Conservation (phyloP, 148 eudicot genomes). For the Cornus florida region DNA sequence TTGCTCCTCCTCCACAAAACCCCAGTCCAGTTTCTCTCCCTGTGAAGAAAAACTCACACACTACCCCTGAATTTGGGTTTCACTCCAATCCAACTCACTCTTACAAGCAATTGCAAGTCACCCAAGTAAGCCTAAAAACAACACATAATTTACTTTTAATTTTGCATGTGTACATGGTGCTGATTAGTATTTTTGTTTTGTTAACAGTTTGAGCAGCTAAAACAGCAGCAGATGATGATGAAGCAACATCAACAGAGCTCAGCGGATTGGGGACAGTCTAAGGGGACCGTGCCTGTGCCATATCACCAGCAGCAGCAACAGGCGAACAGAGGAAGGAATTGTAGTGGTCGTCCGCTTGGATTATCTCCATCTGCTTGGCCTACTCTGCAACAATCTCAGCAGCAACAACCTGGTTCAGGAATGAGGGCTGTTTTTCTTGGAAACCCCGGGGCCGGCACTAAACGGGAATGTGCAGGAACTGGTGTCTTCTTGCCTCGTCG, state of each 20-base stretch:
- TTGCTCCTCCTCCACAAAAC: background rate
- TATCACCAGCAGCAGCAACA: conserved; percentile 9
- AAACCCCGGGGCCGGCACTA: conserved; percentile 13
- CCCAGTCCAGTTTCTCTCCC: background rate
- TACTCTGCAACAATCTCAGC: conserved; percentile 43
- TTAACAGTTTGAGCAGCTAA: conserved; percentile 8
- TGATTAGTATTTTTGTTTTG: background rate
- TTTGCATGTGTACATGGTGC: background rate
- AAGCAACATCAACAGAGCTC: background rate
- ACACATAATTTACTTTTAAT: too few relatives aligned
- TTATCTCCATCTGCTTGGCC: conserved; percentile 62
- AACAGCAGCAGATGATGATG: conserved; percentile 11
- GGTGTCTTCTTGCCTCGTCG: conserved; percentile 75
- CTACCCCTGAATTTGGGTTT: background rate
- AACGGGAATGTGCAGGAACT: conserved; percentile 55
- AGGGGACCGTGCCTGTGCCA: background rate
- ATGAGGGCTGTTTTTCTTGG: conserved; percentile 44
- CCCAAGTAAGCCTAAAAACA: background rate
- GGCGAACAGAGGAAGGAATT: conserved; percentile 13
- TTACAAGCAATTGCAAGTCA: conserved; percentile 2
- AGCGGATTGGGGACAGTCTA: conserved; percentile 11
- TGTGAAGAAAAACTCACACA: background rate
- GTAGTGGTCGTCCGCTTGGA: conserved; percentile 24
- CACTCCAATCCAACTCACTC: background rate
- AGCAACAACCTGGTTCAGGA: conserved; percentile 32